These are phyloP conservation scores for Sungouiozyma intestinalis DNA, from an alignment of 805 yeast species.

Conservation along the genomic window DNA sequence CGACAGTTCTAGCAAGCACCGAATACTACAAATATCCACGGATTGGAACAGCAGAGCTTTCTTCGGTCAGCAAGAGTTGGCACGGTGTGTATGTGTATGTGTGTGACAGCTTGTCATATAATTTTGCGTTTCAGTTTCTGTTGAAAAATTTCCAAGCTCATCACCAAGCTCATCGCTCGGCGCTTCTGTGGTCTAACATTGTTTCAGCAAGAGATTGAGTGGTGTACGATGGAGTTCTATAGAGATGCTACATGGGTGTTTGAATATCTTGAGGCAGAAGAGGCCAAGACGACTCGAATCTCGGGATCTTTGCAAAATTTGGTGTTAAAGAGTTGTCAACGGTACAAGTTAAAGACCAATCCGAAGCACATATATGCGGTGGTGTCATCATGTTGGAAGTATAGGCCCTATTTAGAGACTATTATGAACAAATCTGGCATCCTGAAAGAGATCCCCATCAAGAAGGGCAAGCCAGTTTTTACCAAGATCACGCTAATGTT, in stretches of 20 bases:
- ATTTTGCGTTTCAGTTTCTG: not conserved
- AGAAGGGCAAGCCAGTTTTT: slow-evolving; percentile 41
- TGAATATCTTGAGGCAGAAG: slow-evolving; percentile 25
- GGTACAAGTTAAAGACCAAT: slow-evolving; percentile 42
- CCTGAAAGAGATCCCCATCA: slow-evolving; percentile 36
- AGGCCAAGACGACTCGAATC: slow-evolving; percentile 19
- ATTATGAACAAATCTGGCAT: slow-evolving; percentile 61
- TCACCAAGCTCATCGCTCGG: not conserved
- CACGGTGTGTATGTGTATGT: no score
- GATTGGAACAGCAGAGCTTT: no score
- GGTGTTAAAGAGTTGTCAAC: slow-evolving; percentile 40
- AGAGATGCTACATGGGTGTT: slow-evolving; percentile 33
- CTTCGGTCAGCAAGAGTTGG: no score
- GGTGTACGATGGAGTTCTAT: slow-evolving; percentile 25
- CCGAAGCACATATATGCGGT: slow-evolving; percentile 85
- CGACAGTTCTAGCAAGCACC: no score
- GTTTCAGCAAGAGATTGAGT: not conserved
- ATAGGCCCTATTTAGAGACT: slow-evolving; percentile 49
- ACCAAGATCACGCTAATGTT: slow-evolving; percentile 32
- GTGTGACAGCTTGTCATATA: no score
- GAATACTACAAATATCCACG: no score
- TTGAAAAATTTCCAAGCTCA: not conserved
- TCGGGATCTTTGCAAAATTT: slow-evolving; percentile 47
- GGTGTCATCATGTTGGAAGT: slow-evolving; percentile 66
- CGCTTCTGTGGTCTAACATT: not conserved